Percentiles rank a stretch among this genome's conserved stretches.
Conservation (phyloP, 2,329 filamentous ascomycete species). For the Endocalyx cinctus region DNA sequence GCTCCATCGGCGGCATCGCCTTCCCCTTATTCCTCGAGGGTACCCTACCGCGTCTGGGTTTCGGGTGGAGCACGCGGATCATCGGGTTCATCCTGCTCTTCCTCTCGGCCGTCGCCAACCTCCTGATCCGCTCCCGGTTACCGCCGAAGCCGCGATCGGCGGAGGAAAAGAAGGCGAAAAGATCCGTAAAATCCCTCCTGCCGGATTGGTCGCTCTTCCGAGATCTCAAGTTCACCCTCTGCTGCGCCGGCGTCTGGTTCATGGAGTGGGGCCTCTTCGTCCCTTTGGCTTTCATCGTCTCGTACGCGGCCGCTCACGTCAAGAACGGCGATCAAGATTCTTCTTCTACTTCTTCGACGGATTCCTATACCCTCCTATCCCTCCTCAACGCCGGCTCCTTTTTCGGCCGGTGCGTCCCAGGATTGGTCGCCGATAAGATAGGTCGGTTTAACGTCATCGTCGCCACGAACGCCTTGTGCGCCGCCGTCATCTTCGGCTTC, state of each 20-base stretch:
- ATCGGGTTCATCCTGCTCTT: constrained; percentile 46
- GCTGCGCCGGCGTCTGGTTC: constrained; percentile 61
- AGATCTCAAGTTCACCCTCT: constrained; percentile 55
- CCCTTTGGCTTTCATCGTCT: constrained; percentile 22
- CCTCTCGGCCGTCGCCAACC: constrained; percentile 41
- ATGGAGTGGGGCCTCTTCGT: constrained; percentile 52
- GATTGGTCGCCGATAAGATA: constrained; percentile 67
- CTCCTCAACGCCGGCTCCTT: constrained; percentile 76
- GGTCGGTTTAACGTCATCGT: constrained; percentile 82
- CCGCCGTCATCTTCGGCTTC: constrained; percentile 56
- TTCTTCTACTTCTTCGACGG: too few relatives aligned
- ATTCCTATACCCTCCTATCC: constrained; percentile 72
- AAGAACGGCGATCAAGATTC: too few relatives aligned
- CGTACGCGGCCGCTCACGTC: constrained; percentile 53
- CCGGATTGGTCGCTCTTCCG: constrained; percentile 60
- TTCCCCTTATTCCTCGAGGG: constrained; percentile 49
- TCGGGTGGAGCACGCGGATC: constrained; percentile 45
- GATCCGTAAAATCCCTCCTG: too few relatives aligned
- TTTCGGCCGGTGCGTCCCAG: constrained; percentile 71
- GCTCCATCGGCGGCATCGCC: constrained; percentile 63
- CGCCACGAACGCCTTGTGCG: constrained; percentile 53
- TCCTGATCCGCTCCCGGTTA: constrained; percentile 50
- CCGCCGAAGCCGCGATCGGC: constrained; percentile 40
- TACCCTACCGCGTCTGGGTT: constrained; percentile 42
- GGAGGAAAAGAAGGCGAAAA: too few relatives aligned